Evolutionary conservation across 805 yeast species (phyloP).

Genomic region (Lipomyces orientalis): DNA sequence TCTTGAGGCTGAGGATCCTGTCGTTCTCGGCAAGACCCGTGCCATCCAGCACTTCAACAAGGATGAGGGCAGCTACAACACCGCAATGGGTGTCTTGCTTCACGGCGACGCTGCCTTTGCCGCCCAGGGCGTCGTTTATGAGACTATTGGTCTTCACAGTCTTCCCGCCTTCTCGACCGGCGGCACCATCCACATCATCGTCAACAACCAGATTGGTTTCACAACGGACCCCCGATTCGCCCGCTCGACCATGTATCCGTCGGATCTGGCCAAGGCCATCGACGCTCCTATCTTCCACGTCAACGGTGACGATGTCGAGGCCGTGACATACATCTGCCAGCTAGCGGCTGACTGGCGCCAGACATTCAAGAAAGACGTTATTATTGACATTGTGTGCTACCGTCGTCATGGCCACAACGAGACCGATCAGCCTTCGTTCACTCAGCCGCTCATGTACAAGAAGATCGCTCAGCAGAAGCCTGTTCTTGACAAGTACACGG

Average conservation of each 20-base stretch:
- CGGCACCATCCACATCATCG: constrained; percentile 95
- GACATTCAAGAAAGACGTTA: constrained; percentile 93
- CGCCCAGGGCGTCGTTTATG: constrained; percentile 98
- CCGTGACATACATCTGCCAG: constrained; percentile 86
- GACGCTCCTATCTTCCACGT: constrained; percentile 99
- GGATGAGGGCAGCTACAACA: constrained; percentile 79
- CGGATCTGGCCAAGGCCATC: constrained; percentile 94
- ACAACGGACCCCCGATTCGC: constrained; percentile 98
- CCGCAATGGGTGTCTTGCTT: constrained; percentile 88
- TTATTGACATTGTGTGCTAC: constrained; percentile 97
- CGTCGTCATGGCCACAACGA: constrained; percentile 99
- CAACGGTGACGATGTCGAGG: constrained; percentile 97
- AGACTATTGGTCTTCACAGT: constrained; percentile 92
- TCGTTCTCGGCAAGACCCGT: constrained; percentile 96
- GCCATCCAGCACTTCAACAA: constrained; percentile 91
- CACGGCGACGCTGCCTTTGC: constrained; percentile 99
- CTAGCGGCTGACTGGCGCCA: constrained; percentile 99
- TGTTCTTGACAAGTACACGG: constrained; percentile 83
- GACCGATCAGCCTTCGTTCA: constrained; percentile 98
- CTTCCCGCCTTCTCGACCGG: constrained; percentile 97
- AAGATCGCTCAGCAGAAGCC: constrained; percentile 87
- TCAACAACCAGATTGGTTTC: constrained; percentile 98
- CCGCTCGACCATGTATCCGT: constrained; percentile 97
- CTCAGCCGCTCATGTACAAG: constrained; percentile 97
- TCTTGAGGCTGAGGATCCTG: constrained; percentile 99